Base-by-base conservation (phyloP, 805 yeast genomes). In the Candida koratica region DNA sequence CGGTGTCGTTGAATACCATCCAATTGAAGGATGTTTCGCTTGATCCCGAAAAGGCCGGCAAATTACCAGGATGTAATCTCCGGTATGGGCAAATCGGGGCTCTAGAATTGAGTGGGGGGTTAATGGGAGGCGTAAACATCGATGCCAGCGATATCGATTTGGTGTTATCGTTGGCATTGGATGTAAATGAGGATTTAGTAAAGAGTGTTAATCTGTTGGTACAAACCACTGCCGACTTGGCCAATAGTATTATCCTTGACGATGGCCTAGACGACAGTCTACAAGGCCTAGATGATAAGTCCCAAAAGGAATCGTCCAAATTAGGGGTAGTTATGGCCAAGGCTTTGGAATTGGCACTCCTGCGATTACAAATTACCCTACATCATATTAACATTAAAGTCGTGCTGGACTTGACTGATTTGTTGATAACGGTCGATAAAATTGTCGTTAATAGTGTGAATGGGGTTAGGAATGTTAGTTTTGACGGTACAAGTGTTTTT, bases 181-280 rank as follows among this genome's bases (percentile, higher is more conserved):
- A 55, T 42, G 42, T 55, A 13, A 47, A 53, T 24, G 44, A 41
- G 19, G 42, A 44, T 28, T 25, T 41, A 8, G 44, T 60, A 34
- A 51, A 54, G 43, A 46, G 60, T 53, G 53, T 57, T 47, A 75
- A 75, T 38, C 76, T 79, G 38, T 56, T 84, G 38, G 79, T 84
- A 0, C 82, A 79, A 48, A 82, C 93, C 39, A 80, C 90, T 0
- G 79, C 81, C 15, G 86, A 82, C 47, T 64, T 87, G 37, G 87
- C 93, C 3, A 73, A 71, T 43, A 75, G 80, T 30, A 64, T 76
- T 15, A 64, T 72, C 53, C 6, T 38, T 13, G 53, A 75, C 30
- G 55, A 31, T 16, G 17, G 28, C 12, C 12, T 41, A 34, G 31
- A 26, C 6, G 14, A 38, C 13, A 33, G 22, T 2, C 46, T 33